Evolutionary conservation across 2,329 filamentous ascomycete species (phyloP), one percentile per base, ranked within the genome.

Genomic region (Ascochyta koolunga): DNA sequence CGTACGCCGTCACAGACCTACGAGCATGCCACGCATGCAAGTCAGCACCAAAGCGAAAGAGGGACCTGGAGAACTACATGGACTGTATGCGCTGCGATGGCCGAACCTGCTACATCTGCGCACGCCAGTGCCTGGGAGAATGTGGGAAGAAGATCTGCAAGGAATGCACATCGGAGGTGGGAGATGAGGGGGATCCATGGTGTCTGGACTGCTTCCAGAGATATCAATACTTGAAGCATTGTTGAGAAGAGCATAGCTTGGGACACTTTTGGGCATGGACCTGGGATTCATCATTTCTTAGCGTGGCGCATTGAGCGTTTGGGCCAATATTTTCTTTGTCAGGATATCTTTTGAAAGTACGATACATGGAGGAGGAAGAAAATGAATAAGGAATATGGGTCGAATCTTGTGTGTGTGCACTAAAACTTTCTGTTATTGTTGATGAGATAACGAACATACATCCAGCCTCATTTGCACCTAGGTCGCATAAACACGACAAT

Each of bases 21-120:
- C 66, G 72, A 33, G 81, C 86, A 0, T 90, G 88, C 70, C 85
- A 89, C 74, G 83, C 89, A 59, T 90, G 88, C 78, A 82, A 83
- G 64, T 82, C 86, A 36, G 82, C 82, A 48, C 88, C 88, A 1
- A 86, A 80, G 46, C 85, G 85, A 61, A 88, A 84, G 68, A 80
- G 80, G 5, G 86, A 90, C 51, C 79, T 90, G 29, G 86, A 89
- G 69, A 84, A 83, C 9, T 89, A 86, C 66, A 82, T 85, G 40
- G 79, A 85, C 63, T 90, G 88, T 69, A 76, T 83, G 60, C 80
- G 83, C 13, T 90, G 88, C 66, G 78, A 80, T 9, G 77, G 82
- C 58, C 79, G 86, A 36, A 84, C 87, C 0, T 90, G 88, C 68
- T 89, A 83, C 65, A 79, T 90, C n/a, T 90, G 88, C 68, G 82